Evolutionary conservation across 2,329 filamentous ascomycete species (phyloP).

Genomic region (Lecanicillium sp.): DNA sequence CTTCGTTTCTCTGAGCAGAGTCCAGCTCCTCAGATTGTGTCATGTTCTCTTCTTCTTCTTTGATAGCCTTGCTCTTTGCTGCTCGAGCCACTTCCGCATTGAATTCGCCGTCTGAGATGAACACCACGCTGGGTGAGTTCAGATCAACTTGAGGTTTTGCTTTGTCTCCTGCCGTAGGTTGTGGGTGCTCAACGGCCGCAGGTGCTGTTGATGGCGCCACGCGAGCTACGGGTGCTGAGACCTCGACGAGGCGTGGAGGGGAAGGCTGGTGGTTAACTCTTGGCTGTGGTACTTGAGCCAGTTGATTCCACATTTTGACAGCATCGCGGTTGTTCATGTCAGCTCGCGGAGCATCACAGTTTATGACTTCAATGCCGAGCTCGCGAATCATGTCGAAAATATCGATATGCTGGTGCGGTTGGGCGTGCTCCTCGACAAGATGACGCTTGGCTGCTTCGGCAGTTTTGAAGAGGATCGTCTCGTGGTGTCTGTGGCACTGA

Average conservation of each 20-base stretch:
- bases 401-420: background rate
- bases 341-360: background rate
- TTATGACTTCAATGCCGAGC: slow-evolving; percentile 10
- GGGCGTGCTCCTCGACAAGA: background rate
- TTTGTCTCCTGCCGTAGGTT: no score
- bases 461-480: slow-evolving; percentile 4
- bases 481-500: slow-evolving; percentile 4
- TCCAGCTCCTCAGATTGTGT: background rate
- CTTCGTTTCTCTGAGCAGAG: background rate
- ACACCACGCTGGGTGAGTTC: background rate
- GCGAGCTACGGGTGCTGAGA: no score
- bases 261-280: no score
- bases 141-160: background rate
- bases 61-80: background rate
- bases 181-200: no score
- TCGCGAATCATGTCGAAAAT: slow-evolving; percentile 3
- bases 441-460: slow-evolving; percentile 4
- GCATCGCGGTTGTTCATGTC: slow-evolving; percentile 2
- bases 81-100: background rate
- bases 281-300: background rate
- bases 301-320: background rate
- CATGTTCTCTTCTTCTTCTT: no score
- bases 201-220: no score
- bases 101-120: background rate
- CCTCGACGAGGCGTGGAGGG: no score